phyloP scores from a whole-genome alignment of 805 yeast genomes.

The Ogataea allantospora region DNA sequence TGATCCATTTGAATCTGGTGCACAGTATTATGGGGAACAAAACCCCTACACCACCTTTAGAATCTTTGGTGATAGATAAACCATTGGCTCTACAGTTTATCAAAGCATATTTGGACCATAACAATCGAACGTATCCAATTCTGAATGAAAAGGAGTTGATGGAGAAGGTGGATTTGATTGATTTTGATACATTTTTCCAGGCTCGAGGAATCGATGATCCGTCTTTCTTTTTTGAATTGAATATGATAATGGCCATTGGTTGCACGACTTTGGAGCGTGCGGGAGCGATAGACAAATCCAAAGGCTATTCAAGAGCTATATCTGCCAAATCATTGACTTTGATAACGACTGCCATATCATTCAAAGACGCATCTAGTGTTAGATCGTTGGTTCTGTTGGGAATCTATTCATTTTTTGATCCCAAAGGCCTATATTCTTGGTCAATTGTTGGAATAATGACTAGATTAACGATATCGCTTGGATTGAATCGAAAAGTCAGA shows the following conservation, averaged over 20 bases:
- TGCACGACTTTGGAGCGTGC: conserved; percentile 48
- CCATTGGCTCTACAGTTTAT: conserved; percentile 36
- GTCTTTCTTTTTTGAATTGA: conserved; percentile 42
- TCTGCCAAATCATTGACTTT: conserved; percentile 41
- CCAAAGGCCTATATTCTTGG: conserved; percentile 51
- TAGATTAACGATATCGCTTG: conserved; percentile 44
- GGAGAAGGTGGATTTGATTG: conserved; percentile 28
- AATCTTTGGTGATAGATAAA: conserved; percentile 22
- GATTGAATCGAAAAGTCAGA: conserved; percentile 41
- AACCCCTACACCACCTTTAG: conserved; percentile 29
- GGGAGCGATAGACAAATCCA: conserved; percentile 36
- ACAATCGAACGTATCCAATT: conserved; percentile 44
- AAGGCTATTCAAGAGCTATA: conserved; percentile 40
- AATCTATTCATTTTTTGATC: conserved; percentile 50
- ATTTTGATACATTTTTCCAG: conserved; percentile 21
- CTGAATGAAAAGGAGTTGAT: conserved; percentile 39
- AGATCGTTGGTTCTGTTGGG: conserved; percentile 44
- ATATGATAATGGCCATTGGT: conserved; percentile 55
- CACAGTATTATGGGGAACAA: conserved; percentile 29
- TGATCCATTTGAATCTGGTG: conserved; percentile 16
- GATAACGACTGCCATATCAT: conserved; percentile 37
- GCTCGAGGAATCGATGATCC: conserved; percentile 22
- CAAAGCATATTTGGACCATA: conserved; percentile 45
- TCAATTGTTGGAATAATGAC: conserved; percentile 48
- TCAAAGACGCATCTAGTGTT: conserved; percentile 41